These are phyloP conservation scores for Cenococcum geophilum DNA, from an alignment of 495 filamentous ascomycete species.

Conservation along the genomic window DNA sequence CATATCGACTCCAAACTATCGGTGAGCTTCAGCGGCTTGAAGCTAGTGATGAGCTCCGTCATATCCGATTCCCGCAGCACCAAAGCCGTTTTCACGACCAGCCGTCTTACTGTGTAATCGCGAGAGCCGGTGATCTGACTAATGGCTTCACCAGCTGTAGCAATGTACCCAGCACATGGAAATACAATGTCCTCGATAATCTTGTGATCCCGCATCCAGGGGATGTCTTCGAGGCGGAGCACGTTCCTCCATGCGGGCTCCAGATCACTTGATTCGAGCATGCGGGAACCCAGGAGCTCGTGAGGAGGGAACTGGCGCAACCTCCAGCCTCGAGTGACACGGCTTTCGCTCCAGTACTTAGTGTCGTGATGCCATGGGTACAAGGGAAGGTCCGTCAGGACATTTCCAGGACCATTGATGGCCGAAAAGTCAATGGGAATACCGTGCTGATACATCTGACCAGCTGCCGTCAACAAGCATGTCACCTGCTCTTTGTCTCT, in stretches of 20 bases:
- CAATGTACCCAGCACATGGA: conserved; percentile 42
- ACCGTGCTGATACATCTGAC: not conserved
- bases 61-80: not conserved
- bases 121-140: not conserved
- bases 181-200: conserved; percentile 39
- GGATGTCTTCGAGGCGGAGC: conserved; percentile 40
- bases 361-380: conserved; percentile 26
- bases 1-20: not conserved
- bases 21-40: not conserved
- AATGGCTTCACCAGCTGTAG: conserved; percentile 40
- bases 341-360: conserved; percentile 21
- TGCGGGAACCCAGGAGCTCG: conserved; percentile 7
- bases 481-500: not conserved
- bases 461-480: not conserved
- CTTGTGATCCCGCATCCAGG: conserved; percentile 43
- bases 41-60: not conserved
- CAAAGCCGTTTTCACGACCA: too few relatives aligned
- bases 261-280: not conserved
- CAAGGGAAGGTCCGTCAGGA: conserved; percentile 10
- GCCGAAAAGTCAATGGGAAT: not conserved
- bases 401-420: not conserved
- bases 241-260: conserved; percentile 42
- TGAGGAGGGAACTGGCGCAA: conserved; percentile 5
- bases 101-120: not conserved
- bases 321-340: conserved; percentile 1